phyloP scores from a whole-genome alignment of 805 yeast genomes.

The Schwanniomyces polymorphus region DNA sequence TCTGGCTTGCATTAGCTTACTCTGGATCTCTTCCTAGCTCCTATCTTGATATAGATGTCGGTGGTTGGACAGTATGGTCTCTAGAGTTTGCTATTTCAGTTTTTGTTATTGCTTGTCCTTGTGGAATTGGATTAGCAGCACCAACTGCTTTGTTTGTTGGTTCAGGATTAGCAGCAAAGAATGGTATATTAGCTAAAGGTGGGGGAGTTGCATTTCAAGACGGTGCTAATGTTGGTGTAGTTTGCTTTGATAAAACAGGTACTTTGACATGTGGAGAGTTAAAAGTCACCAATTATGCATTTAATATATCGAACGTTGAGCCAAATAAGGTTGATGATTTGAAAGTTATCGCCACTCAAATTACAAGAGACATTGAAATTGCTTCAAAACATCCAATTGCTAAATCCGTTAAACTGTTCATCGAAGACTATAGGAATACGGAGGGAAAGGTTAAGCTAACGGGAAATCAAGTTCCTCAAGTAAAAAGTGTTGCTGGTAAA shows the following conservation, averaged over 20 bases:
- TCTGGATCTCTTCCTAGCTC: slow-evolving; percentile 51
- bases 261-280: slow-evolving; percentile 71
- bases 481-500: slow-evolving; percentile 58
- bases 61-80: slow-evolving; percentile 80
- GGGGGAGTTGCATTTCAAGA: slow-evolving; percentile 85
- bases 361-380: slow-evolving; percentile 58
- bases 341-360: slow-evolving; percentile 30
- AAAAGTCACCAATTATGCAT: slow-evolving; percentile 51
- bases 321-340: slow-evolving; percentile 7
- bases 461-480: slow-evolving; percentile 43
- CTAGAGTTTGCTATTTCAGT: slow-evolving; percentile 76
- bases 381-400: slow-evolving; percentile 73
- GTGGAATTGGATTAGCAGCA: slow-evolving; percentile 83
- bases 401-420: slow-evolving; percentile 46
- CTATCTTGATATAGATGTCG: slow-evolving; percentile 64
- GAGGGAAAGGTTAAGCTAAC: slow-evolving; percentile 15
- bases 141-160: slow-evolving; percentile 84
- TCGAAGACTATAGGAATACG: slow-evolving; percentile 29
- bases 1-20: slow-evolving; percentile 64
- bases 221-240: slow-evolving; percentile 59
- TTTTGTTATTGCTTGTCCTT: slow-evolving; percentile 82
- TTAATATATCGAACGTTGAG: slow-evolving; percentile 9
- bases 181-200: slow-evolving; percentile 74
- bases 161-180: slow-evolving; percentile 72
- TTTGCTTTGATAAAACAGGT: slow-evolving; percentile 81